phyloP scores from a whole-genome alignment of 1,284 basidiomycete genomes.

The Phlebopus sp. region DNA sequence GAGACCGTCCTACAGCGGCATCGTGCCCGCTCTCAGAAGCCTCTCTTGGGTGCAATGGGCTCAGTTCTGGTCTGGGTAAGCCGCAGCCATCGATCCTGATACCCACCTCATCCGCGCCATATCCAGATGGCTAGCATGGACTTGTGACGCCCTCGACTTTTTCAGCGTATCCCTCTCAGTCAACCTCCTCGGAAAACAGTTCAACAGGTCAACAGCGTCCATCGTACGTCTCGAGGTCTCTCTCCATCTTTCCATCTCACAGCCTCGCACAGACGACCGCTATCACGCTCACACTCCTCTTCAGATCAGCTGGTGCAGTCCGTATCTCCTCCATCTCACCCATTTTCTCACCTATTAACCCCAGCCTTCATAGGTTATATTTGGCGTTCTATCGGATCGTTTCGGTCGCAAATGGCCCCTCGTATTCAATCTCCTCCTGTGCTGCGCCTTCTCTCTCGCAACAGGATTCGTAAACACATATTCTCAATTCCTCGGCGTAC shows the following conservation, averaged over 20 bases:
- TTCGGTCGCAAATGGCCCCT: slow-evolving; percentile 94
- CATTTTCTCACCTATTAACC: neutral
- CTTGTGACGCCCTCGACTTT: slow-evolving; percentile 80
- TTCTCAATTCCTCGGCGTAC: slow-evolving; percentile 65
- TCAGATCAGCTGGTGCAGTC: slow-evolving; percentile 84
- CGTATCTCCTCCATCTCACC: slow-evolving; percentile 17
- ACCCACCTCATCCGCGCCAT: neutral
- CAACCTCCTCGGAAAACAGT: slow-evolving; percentile 51
- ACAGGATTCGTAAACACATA: slow-evolving; percentile 73
- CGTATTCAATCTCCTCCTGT: slow-evolving; percentile 70
- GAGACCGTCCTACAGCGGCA: slow-evolving; percentile 26
- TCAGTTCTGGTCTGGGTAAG: slow-evolving; percentile 61
- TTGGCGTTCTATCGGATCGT: slow-evolving; percentile 79
- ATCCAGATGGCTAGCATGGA: slow-evolving; percentile 73
- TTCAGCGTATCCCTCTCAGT: slow-evolving; percentile 81
- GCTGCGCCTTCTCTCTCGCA: slow-evolving; percentile 77
- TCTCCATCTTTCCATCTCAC: slow-evolving; percentile 1
- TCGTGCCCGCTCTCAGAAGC: slow-evolving; percentile 37
- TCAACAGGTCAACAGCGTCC: slow-evolving; percentile 41
- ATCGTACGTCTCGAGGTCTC: slow-evolving; percentile 46
- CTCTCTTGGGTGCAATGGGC: slow-evolving; percentile 50
- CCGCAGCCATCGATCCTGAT: slow-evolving; percentile 2
- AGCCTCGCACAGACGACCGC: slow-evolving; percentile 57
- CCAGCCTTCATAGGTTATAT: slow-evolving; percentile 55
- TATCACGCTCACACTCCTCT: slow-evolving; percentile 91